Base-by-base conservation (phyloP, 805 yeast genomes). In the Schwanniomyces sp. region DNA sequence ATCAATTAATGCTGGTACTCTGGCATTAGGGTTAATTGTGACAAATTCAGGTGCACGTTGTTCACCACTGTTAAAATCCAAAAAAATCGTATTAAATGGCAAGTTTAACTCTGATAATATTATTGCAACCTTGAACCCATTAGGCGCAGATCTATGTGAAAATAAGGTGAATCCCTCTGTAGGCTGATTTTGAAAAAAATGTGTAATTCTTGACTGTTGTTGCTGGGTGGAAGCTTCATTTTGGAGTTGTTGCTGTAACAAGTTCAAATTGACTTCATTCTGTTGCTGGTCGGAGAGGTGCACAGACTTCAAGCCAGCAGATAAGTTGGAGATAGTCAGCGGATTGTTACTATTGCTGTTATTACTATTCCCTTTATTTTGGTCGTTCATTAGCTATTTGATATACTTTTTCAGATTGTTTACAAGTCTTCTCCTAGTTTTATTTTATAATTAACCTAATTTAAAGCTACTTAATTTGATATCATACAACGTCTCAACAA, bases 101-200 rank as follows among this genome's bases (percentile, higher is more conserved):
- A 86, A 78, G 48, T 86, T 86, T 56, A 92, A 78, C 66, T 92
- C 98, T 48, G 90, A 81, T 49, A 94, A 73, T 27, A 90, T 85
- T 40, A 91, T 90, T 25, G 97, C 96, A 12, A 92, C 96, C 68
- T 94, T 92, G 76, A 89, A 91, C 1, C 97, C 97, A 67, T 91
- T 91, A 25, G 97, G 97, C 1, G 97, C 97, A 3, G 92, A 85
- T 55, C 95, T 58, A 61, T 85, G 82, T 68, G 96, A 59, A 80
- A 88, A 90, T 41, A 91, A 74, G 1, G 96, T 89, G 65, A 80
- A 88, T 1, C 97, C 97, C 53, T 84, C 86, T 16, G 78, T 67
- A 9, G 96, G 96, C 55, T 84, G 86, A 59, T 85, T 84, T 53
- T 79, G 81, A 62, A 89, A 86, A 63, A 88, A 90, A 52, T 79